Base-by-base conservation (phyloP, 2,329 filamentous ascomycete species). In the Dendrostoma leiphaemia region DNA sequence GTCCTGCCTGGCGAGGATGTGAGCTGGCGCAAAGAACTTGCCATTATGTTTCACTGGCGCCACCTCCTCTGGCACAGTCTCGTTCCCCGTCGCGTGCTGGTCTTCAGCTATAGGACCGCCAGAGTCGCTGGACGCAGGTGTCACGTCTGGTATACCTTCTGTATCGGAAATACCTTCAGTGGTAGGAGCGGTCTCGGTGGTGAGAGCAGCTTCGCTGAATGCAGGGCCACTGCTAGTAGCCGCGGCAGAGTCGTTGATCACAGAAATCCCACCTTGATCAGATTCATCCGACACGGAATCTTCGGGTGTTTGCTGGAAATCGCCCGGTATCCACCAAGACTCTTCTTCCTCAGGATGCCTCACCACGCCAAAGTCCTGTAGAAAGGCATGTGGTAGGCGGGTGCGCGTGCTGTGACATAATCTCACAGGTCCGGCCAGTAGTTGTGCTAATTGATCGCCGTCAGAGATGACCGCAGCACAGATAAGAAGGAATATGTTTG, bases 371-470 rank as follows among this genome's bases (percentile, higher is more conserved):
- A 90, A 84, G 29, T 81, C 74, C 51, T 88, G 80, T 4, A 90
- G 71, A 64, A 90, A 87, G 62, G 79, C 83, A 13, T 67, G 69
- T 1, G 88, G 88, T 6, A 90, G 67, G 1, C 64, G 63, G 0
- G 67, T 64, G 0, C 62, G 57, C 1, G 84, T 83, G 29, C 79
- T 64, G 21, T 68, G 63, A 62, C 86, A 89, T 53, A 66, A 61
- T 51, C 88, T 83, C 21, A 86, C 53, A 0, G 84, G 82, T 0
- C 80, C 80, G 28, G 81, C 80, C 21, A 91, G 77, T 6, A 84
- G 81, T 41, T 77, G 77, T 3, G 87, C 86, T 88, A 51, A 24
- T 41, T 47, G 19, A 35, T 28, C 34, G 32, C 40, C 31, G 38
- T 45, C 34, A 52, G 53, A 34, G 28, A 32, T 48, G 29, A 24